Evolutionary conservation across 495 filamentous ascomycete species (phyloP).

Genomic region (Penicillium roqueforti): DNA sequence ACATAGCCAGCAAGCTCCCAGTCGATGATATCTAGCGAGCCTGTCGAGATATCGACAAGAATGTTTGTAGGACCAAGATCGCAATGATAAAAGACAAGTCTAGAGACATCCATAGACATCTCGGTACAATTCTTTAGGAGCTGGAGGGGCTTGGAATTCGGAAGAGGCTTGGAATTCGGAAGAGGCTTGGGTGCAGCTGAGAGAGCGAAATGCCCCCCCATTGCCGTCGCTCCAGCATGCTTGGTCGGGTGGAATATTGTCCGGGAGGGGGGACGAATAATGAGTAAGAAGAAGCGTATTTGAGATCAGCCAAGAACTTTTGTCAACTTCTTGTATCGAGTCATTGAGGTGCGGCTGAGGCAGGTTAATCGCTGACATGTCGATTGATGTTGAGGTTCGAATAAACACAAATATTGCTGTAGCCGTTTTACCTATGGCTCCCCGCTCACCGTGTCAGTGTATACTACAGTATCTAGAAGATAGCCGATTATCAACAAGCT

Average conservation of each 20-base stretch:
- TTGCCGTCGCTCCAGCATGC: conserved; percentile 15
- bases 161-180: no score
- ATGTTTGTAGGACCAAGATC: conserved; percentile 34
- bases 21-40: conserved; percentile 31
- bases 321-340: conserved; percentile 11
- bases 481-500: neutral
- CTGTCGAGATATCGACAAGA: conserved; percentile 22
- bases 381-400: conserved; percentile 6
- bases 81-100: conserved; percentile 32
- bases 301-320: conserved; percentile 16
- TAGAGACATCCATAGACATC: conserved; percentile 30
- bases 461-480: neutral
- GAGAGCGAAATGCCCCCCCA: conserved; percentile 13
- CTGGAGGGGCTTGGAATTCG: no score
- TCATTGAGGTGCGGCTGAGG: conserved; percentile 14
- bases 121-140: conserved; percentile 8
- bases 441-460: no score
- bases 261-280: conserved; percentile 7
- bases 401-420: no score
- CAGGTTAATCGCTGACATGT: conserved; percentile 6
- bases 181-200: conserved; percentile 11
- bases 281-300: conserved; percentile 13
- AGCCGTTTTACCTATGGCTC: no score
- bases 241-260: conserved; percentile 7
- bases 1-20: conserved; percentile 33